These are phyloP conservation scores for Penicillium waksmanii DNA, from an alignment of 495 filamentous ascomycete genomes.

Conservation along the genomic window DNA sequence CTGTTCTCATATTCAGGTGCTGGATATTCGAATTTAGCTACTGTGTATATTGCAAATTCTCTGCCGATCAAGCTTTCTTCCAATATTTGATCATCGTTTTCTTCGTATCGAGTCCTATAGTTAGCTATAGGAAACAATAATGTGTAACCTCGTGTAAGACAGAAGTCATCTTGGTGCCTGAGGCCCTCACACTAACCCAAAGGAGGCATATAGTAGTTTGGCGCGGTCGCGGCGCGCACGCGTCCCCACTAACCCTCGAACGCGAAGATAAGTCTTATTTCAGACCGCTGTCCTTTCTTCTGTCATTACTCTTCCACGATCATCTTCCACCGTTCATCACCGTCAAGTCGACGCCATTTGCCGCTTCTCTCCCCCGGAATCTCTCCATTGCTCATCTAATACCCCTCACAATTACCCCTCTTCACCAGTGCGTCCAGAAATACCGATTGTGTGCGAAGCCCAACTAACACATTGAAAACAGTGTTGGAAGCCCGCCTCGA, in stretches of 20 bases:
- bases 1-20: not conserved
- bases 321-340: not conserved
- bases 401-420: conserved; percentile 21
- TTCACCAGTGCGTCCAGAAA: conserved; percentile 42
- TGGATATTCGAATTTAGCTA: not conserved
- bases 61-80: not conserved
- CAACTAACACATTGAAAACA: conserved; percentile 36
- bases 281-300: conserved; percentile 27
- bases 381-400: conserved; percentile 6
- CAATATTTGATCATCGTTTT: not conserved
- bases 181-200: conserved; percentile 34
- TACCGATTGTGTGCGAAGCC: conserved; percentile 18
- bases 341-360: conserved; percentile 12
- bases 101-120: not conserved
- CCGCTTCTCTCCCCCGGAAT: conserved; percentile 4
- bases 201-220: conserved; percentile 45
- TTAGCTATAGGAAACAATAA: too few relatives aligned
- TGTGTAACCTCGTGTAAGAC: too few relatives aligned
- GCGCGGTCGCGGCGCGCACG: conserved; percentile 35
- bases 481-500: conserved; percentile 98
- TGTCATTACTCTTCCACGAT: conserved; percentile 20
- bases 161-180: conserved; percentile 15
- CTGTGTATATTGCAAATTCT: not conserved
- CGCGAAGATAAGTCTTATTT: conserved; percentile 40
- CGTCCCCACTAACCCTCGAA: conserved; percentile 42